Evolutionary conservation across 1,139 yeast genomes (phyloP).

Genomic region (Debaryomyces psychrophilus): DNA sequence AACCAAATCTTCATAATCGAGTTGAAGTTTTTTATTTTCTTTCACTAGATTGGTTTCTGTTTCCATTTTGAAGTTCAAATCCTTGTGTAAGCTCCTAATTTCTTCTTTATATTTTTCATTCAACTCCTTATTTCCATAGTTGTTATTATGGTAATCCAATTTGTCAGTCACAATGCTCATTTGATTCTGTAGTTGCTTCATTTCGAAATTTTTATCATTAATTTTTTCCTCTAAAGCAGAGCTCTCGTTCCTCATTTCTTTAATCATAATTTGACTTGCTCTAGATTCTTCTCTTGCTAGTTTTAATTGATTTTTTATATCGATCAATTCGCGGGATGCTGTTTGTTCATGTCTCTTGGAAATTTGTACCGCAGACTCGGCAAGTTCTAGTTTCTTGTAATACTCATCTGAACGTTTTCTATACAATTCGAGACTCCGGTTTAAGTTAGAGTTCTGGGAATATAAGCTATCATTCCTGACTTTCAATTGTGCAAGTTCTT

Average conservation of each 20-base stretch:
- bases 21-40: slow-evolving; percentile 61
- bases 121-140: slow-evolving; percentile 46
- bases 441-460: slow-evolving; percentile 55
- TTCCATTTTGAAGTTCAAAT: slow-evolving; percentile 58
- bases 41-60: slow-evolving; percentile 68
- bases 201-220: slow-evolving; percentile 60
- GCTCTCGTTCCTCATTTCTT: slow-evolving; percentile 57
- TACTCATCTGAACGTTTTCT: slow-evolving; percentile 77
- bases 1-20: slow-evolving; percentile 61
- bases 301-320: slow-evolving; percentile 54
- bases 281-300: slow-evolving; percentile 62
- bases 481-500: slow-evolving; percentile 44
- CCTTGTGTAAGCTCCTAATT: slow-evolving; percentile 59
- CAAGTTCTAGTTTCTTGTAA: slow-evolving; percentile 71
- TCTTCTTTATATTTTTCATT: slow-evolving; percentile 57
- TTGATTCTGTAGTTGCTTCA: slow-evolving; percentile 53
- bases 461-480: slow-evolving; percentile 57
- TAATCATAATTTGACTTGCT: slow-evolving; percentile 58
- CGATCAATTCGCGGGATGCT: slow-evolving; percentile 58
- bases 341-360: slow-evolving; percentile 64
- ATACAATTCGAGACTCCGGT: slow-evolving; percentile 60
- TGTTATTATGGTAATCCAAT: slow-evolving; percentile 53
- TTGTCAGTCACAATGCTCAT: slow-evolving; percentile 51
- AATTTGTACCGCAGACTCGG: slow-evolving; percentile 71
- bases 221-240: slow-evolving; percentile 59